These are phyloP conservation scores for Glomus cerebriforme DNA, from an alignment of 192 early-diverging fungal species.

Conservation along the genomic window DNA sequence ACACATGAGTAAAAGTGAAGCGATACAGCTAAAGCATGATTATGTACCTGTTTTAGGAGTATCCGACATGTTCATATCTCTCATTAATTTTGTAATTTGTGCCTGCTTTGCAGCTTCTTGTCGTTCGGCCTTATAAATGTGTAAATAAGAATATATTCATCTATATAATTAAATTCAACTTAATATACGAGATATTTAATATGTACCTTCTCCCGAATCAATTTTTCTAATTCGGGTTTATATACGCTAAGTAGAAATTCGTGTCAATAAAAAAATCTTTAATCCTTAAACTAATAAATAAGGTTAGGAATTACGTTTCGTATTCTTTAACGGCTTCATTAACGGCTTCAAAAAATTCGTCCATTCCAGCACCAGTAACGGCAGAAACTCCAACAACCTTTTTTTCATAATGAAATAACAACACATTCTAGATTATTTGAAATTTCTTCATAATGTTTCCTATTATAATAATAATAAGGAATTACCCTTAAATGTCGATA, in stretches of 20 bases:
- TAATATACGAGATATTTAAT: neutral
- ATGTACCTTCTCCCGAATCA: slow-evolving; percentile 63
- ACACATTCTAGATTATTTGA: neutral
- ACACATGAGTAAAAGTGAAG: slow-evolving; percentile 9
- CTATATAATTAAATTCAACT: neutral
- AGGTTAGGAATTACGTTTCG: slow-evolving; percentile 50
- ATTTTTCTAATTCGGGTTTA: slow-evolving; percentile 76
- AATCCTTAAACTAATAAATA: neutral
- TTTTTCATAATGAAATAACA: neutral
- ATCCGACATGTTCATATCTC: slow-evolving; percentile 79
- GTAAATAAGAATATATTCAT: neutral
- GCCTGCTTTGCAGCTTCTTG: slow-evolving; percentile 70
- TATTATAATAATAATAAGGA: neutral
- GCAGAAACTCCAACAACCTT: slow-evolving; percentile 87
- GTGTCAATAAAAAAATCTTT: neutral
- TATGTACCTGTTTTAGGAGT: slow-evolving; percentile 37
- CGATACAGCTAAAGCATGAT: neutral
- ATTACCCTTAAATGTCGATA: slow-evolving; percentile 67
- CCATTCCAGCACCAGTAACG: slow-evolving; percentile 90
- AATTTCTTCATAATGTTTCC: neutral
- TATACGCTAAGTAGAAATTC: slow-evolving; percentile 61
- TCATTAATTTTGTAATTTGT: slow-evolving; percentile 79
- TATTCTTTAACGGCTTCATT: slow-evolving; percentile 85
- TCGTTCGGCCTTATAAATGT: slow-evolving; percentile 35
- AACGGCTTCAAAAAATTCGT: slow-evolving; percentile 82